These are phyloP conservation scores for Daldinia childiae DNA, from an alignment of 495 filamentous ascomycete genomes.

Conservation along the genomic window DNA sequence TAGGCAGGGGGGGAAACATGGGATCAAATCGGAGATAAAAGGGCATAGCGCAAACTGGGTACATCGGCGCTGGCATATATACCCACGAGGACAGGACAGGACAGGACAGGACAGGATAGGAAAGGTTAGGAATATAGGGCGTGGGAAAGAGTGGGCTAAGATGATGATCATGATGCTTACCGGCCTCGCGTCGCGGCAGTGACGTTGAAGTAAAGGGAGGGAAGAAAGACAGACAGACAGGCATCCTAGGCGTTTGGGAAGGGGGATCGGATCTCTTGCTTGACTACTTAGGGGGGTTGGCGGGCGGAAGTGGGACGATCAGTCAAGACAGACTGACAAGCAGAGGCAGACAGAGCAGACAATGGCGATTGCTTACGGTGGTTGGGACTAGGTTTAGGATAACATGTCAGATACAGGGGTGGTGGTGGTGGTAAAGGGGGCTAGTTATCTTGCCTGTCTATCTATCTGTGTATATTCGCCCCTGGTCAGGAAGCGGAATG, in stretches of 20 bases:
- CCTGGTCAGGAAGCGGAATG: conserved; percentile 13
- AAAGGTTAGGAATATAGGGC: neutral
- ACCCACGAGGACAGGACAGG: conserved; percentile 11
- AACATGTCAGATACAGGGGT: conserved; percentile 1
- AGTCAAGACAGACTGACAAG: neutral
- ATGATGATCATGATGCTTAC: neutral
- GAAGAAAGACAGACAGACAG: neutral
- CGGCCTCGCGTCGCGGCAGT: neutral
- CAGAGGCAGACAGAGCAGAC: no score
- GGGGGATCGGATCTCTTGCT: neutral
- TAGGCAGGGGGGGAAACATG: neutral
- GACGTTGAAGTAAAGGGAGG: neutral
- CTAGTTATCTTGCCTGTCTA: neutral
- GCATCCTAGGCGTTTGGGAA: conserved; percentile 25
- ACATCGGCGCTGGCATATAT: conserved; percentile 16
- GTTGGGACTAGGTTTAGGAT: neutral
- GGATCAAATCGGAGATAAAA: neutral
- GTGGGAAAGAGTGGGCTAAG: neutral
- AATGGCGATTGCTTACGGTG: neutral
- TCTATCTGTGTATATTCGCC: conserved; percentile 3
- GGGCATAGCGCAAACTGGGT: neutral
- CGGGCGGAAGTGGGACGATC: neutral
- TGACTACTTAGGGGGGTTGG: neutral
- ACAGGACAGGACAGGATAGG: neutral
- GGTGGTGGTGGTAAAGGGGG: conserved; percentile 2